phyloP scores from a whole-genome alignment of 129 eudicot genomes.

The Ambrosia artemisiifolia region DNA sequence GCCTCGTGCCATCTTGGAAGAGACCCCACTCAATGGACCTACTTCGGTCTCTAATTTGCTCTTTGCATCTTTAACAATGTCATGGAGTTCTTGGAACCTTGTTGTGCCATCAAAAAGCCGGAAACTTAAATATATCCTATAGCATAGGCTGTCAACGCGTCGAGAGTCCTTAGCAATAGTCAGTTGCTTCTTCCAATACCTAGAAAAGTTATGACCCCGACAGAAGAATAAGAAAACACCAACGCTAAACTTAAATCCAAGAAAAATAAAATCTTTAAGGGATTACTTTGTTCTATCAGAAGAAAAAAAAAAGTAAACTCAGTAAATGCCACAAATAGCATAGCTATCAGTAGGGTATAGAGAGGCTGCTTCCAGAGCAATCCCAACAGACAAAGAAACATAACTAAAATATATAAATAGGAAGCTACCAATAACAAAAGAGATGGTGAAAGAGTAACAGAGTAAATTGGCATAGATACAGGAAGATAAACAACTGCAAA shows the following conservation, averaged over 20 bases:
- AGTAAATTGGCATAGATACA: too few species aligned
- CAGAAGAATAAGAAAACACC: not conserved
- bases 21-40: constrained; percentile 75
- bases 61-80: constrained; percentile 60
- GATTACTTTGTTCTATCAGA: not conserved
- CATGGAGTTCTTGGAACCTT: constrained; percentile 71
- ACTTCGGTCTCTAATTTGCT: constrained; percentile 71
- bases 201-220: constrained; percentile 22
- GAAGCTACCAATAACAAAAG: too few species aligned
- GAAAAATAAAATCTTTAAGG: not conserved
- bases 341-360: too few species aligned
- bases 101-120: constrained; percentile 84
- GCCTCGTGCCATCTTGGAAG: constrained; percentile 72
- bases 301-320: not conserved
- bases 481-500: too few species aligned
- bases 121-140: constrained; percentile 62
- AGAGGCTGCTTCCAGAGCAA: too few species aligned
- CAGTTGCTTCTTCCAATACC: constrained; percentile 91
- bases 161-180: constrained; percentile 81
- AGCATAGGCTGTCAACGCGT: constrained; percentile 77
- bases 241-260: not conserved
- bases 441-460: too few species aligned
- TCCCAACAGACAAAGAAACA: too few species aligned
- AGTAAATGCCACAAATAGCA: too few species aligned
- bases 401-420: too few species aligned